These are phyloP conservation scores for Populus trichocarpa DNA, from an alignment of 441 rosid genomes.

Conservation along the genomic window DNA sequence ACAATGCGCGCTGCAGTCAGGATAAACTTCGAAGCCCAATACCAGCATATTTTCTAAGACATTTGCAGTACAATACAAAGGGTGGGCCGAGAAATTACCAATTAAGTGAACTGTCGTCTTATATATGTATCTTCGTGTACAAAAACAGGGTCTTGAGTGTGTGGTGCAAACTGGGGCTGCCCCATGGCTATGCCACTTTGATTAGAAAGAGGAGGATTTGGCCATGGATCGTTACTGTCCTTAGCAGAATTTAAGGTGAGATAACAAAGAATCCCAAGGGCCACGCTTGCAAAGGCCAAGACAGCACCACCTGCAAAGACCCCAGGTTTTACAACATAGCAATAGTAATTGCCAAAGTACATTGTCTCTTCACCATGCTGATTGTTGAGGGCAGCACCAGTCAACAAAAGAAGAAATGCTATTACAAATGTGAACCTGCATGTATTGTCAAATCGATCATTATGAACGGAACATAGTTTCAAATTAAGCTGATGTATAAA, in stretches of 20 bases:
- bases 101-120: constrained; percentile 76
- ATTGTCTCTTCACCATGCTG: constrained; percentile 51
- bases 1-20: neutral
- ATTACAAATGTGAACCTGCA: constrained; percentile 79
- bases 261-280: constrained; percentile 69
- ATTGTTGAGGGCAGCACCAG: constrained; percentile 78
- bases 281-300: constrained; percentile 52
- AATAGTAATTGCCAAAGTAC: constrained; percentile 50
- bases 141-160: constrained; percentile 64
- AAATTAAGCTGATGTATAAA: neutral
- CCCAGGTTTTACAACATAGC: constrained; percentile 80
- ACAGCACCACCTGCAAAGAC: constrained; percentile 77
- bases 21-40: neutral
- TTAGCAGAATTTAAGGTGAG: constrained; percentile 48
- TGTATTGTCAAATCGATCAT: neutral
- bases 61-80: neutral
- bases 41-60: neutral
- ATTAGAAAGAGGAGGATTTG: constrained; percentile 29
- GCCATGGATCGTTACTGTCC: constrained; percentile 25
- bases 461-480: neutral
- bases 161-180: constrained; percentile 64
- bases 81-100: neutral
- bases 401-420: constrained; percentile 71
- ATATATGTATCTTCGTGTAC: constrained; percentile 83
- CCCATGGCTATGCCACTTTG: constrained; percentile 75